Evolutionary conservation across 148 eudicot genomes (phyloP).

Genomic region (Heliosperma pusillum): DNA sequence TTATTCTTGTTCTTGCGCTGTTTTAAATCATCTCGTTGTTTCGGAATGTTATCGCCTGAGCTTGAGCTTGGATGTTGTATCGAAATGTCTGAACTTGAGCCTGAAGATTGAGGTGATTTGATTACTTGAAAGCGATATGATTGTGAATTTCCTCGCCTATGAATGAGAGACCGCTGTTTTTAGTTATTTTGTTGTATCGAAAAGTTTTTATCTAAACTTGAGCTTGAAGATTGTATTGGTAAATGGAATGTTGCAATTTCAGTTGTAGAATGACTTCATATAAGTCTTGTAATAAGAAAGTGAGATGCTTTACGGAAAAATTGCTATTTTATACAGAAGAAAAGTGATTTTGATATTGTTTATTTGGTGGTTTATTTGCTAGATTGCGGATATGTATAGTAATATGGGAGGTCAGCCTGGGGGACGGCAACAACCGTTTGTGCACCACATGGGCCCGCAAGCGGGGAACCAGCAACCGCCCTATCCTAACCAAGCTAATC

Average conservation of each 20-base stretch:
- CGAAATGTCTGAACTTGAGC: not conserved
- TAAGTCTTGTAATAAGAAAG: not conserved
- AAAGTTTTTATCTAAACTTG: not conserved
- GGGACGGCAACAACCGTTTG: slow-evolving; percentile 42
- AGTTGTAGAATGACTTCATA: not conserved
- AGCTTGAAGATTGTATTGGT: not conserved
- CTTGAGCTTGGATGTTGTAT: too few relatives aligned
- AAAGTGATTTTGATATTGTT: not conserved
- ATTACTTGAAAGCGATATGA: not conserved
- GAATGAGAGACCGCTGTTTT: not conserved
- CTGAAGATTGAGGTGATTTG: not conserved
- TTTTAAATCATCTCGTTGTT: too few relatives aligned
- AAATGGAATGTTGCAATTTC: not conserved
- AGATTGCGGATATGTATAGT: slow-evolving; percentile 62
- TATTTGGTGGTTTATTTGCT: not conserved
- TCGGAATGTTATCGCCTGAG: too few relatives aligned
- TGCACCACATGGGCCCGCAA: slow-evolving; percentile 42
- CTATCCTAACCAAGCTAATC: slow-evolving; percentile 52
- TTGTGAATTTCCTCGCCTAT: not conserved
- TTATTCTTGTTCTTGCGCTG: too few relatives aligned
- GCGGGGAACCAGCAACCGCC: slow-evolving; percentile 53
- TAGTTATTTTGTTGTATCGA: not conserved
- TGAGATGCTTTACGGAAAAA: not conserved
- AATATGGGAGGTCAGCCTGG: slow-evolving; percentile 73
- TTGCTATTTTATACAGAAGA: not conserved